phyloP scores from a whole-genome alignment of 2,329 filamentous ascomycete genomes.

The Apiospora phragmitis region DNA sequence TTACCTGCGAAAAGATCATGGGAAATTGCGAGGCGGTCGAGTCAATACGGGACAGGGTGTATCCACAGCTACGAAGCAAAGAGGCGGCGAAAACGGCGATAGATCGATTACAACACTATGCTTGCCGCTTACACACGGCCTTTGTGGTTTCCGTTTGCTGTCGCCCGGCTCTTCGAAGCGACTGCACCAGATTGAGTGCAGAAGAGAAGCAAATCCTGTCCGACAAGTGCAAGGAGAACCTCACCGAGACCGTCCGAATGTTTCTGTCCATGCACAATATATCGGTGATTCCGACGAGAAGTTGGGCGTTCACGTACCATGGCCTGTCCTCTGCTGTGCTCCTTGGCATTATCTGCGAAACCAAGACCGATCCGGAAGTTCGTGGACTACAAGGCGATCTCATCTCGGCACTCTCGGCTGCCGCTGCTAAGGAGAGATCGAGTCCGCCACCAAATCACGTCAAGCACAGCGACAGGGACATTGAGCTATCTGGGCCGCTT shows the following conservation, averaged over 20 bases:
- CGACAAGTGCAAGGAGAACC: conserved; percentile 60
- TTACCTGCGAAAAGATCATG: conserved; percentile 55
- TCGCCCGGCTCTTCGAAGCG: conserved; percentile 59
- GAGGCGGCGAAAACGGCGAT: conserved; percentile 64
- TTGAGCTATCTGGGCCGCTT: conserved; percentile 62
- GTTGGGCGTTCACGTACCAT: conserved; percentile 69
- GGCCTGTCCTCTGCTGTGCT: conserved; percentile 65
- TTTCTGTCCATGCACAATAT: conserved; percentile 69
- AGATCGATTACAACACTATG: conserved; percentile 64
- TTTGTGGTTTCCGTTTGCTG: conserved; percentile 67
- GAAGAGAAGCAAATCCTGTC: conserved; percentile 56
- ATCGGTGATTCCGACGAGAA: conserved; percentile 65
- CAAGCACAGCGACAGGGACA: conserved; percentile 57
- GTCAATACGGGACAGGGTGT: conserved; percentile 48
- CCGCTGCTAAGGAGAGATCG: conserved; percentile 61
- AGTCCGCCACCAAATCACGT: conserved; percentile 54
- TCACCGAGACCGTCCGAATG: conserved; percentile 67
- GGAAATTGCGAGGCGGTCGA: conserved; percentile 58
- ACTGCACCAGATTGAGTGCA: conserved; percentile 49
- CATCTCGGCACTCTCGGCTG: conserved; percentile 63
- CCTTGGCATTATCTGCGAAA: conserved; percentile 63
- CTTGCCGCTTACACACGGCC: conserved; percentile 63
- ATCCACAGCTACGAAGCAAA: conserved; percentile 56
- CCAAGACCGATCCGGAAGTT: conserved; percentile 63
- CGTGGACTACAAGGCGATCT: conserved; percentile 64